Conservation (phyloP, 1,139 yeast genomes). For the Eremothecium coryli region DNA sequence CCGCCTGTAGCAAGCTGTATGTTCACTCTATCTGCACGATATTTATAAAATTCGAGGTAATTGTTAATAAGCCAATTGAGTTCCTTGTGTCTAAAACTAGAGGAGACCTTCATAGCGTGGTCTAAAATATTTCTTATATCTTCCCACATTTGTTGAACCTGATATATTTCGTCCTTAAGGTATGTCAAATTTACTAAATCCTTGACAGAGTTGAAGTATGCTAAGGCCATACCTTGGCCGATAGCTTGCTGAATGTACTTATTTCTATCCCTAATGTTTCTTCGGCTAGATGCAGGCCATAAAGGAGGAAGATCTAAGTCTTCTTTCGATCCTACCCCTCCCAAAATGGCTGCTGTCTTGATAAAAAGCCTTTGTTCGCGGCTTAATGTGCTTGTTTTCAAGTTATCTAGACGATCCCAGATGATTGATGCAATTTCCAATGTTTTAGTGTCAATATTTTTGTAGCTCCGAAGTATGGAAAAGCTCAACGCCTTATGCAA, state of each 20-base stretch:
- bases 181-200: not conserved
- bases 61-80: constrained; percentile 3
- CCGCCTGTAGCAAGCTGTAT: constrained; percentile 1
- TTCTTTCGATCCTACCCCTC: constrained; percentile 2
- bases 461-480: constrained; percentile 1
- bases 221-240: constrained; percentile 2
- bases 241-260: not conserved
- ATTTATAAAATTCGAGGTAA: constrained; percentile 1
- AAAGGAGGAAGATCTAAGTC: not conserved
- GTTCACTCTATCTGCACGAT: constrained; percentile 1
- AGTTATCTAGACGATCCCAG: constrained; percentile 2
- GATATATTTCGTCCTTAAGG: constrained; percentile 2
- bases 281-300: not conserved
- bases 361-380: constrained; percentile 1
- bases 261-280: not conserved
- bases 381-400: not conserved
- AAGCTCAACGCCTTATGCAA: constrained; percentile 1
- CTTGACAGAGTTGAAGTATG: not conserved
- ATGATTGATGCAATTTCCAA: constrained; percentile 1
- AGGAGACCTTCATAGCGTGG: constrained; percentile 1
- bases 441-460: constrained; percentile 3
- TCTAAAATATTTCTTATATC: constrained; percentile 1
- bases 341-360: constrained; percentile 4
- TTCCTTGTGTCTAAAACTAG: constrained; percentile 1
- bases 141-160: constrained; percentile 4